Conservation (phyloP, 2,329 filamentous ascomycete species). For the Lachnellula cervina region DNA sequence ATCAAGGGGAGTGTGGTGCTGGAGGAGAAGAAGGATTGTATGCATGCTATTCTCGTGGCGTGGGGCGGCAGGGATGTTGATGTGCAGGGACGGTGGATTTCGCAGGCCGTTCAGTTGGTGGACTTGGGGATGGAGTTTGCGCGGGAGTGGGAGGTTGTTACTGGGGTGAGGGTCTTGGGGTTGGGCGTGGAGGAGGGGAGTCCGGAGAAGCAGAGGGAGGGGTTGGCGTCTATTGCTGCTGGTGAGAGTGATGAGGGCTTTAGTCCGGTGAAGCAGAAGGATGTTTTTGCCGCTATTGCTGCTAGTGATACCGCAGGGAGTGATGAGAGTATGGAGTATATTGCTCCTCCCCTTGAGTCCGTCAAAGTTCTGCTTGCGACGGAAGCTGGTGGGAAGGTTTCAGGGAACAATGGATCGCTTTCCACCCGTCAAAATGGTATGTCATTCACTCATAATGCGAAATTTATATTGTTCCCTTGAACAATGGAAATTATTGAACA, state of each 20-base stretch:
- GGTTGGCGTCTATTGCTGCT: neutral
- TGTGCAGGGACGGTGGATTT: neutral
- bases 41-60: conserved; percentile 4
- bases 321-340: conserved; percentile 18
- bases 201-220: neutral
- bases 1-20: neutral
- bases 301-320: no score
- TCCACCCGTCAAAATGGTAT: neutral
- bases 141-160: conserved; percentile 3
- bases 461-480: neutral
- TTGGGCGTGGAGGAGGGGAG: neutral
- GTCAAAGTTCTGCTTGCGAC: neutral
- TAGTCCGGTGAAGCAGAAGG: neutral
- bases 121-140: neutral
- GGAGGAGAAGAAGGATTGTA: neutral
- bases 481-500: conserved; percentile 8
- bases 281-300: neutral
- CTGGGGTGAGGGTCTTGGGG: neutral
- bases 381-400: neutral
- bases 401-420: neutral
- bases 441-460: neutral
- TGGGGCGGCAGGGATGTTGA: neutral
- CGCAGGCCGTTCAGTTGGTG: neutral
- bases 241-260: no score
- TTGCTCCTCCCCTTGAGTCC: conserved; percentile 2